Percentiles rank a stretch among this genome's conserved stretches.
These are phyloP conservation scores for Raphanus sativus DNA, from an alignment of 345 rosid species.

Conservation along the genomic window DNA sequence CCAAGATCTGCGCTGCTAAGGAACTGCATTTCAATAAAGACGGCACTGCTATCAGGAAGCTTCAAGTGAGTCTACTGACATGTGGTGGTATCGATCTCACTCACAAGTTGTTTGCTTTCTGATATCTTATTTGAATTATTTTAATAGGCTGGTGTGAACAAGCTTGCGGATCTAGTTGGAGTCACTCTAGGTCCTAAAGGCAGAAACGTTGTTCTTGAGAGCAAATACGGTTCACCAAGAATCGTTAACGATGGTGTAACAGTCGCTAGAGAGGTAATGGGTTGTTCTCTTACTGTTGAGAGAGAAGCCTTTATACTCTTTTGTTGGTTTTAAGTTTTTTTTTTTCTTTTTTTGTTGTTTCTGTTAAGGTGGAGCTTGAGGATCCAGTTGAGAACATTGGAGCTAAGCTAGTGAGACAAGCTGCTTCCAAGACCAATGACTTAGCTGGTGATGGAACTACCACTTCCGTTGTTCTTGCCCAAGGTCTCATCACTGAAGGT, in stretches of 20 bases:
- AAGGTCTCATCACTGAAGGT: slow-evolving; percentile 96
- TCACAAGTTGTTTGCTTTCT: too few species aligned
- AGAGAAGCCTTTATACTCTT: not conserved
- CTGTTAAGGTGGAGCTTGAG: slow-evolving; percentile 80
- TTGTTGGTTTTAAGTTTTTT: not conserved
- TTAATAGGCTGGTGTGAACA: slow-evolving; percentile 79
- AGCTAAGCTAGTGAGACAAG: slow-evolving; percentile 93
- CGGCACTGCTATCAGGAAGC: slow-evolving; percentile 74
- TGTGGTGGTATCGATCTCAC: too few species aligned
- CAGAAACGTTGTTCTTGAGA: slow-evolving; percentile 91
- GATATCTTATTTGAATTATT: too few species aligned
- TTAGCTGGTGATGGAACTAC: slow-evolving; percentile 98
- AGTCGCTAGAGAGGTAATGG: slow-evolving; percentile 79
- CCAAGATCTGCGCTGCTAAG: slow-evolving; percentile 77
- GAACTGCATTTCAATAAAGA: slow-evolving; percentile 90
- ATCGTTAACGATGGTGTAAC: slow-evolving; percentile 96
- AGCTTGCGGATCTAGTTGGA: slow-evolving; percentile 94
- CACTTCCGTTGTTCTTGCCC: slow-evolving; percentile 96
- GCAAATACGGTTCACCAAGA: slow-evolving; percentile 94
- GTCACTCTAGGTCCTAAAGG: slow-evolving; percentile 97
- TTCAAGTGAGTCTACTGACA: slow-evolving; percentile 58
- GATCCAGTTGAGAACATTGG: slow-evolving; percentile 98
- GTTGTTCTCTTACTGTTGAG: not conserved
- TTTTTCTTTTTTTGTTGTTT: not conserved
- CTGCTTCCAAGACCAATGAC: slow-evolving; percentile 97